phyloP scores from a whole-genome alignment of 257 asterid species.

The Solanum rostratum region DNA sequence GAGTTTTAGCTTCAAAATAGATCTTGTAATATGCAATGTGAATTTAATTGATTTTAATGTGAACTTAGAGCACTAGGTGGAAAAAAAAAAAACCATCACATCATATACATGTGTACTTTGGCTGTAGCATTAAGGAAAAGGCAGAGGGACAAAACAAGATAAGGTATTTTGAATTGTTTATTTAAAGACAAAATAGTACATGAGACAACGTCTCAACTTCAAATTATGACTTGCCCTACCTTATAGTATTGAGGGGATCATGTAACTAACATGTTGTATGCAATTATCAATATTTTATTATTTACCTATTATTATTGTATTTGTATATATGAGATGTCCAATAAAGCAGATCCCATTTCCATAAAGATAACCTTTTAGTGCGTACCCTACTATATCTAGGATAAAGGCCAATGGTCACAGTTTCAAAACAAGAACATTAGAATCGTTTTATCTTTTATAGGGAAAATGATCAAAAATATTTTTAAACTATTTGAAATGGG shows the following conservation, averaged over 20 bases:
- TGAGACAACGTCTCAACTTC: conserved; percentile 65
- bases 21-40: too few relatives aligned
- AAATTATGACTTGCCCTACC: conserved; percentile 32
- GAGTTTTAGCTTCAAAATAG: too few relatives aligned
- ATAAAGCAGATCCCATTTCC: conserved; percentile 33
- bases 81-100: too few relatives aligned
- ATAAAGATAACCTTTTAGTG: conserved; percentile 21
- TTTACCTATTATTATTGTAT: too few relatives aligned
- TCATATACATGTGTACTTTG: conserved; percentile 29
- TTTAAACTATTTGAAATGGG: too few relatives aligned
- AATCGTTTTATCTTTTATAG: too few relatives aligned
- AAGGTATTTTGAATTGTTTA: conserved; percentile 52
- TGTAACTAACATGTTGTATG: conserved; percentile 7
- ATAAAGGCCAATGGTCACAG: conserved; percentile 12
- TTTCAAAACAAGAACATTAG: background rate
- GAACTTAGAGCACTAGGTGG: too few relatives aligned
- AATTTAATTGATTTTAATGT: too few relatives aligned
- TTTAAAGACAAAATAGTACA: conserved; percentile 35
- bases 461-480: too few relatives aligned
- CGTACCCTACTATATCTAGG: conserved; percentile 7
- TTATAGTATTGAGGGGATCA: background rate
- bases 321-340: conserved; percentile 10
- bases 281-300: background rate
- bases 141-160: conserved; percentile 77
- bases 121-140: conserved; percentile 17